Evolutionary conservation across 2,329 filamentous ascomycete genomes (phyloP), one percentile per base, ranked within the genome.

Genomic region (Aspergillus fumigatiaffinis): DNA sequence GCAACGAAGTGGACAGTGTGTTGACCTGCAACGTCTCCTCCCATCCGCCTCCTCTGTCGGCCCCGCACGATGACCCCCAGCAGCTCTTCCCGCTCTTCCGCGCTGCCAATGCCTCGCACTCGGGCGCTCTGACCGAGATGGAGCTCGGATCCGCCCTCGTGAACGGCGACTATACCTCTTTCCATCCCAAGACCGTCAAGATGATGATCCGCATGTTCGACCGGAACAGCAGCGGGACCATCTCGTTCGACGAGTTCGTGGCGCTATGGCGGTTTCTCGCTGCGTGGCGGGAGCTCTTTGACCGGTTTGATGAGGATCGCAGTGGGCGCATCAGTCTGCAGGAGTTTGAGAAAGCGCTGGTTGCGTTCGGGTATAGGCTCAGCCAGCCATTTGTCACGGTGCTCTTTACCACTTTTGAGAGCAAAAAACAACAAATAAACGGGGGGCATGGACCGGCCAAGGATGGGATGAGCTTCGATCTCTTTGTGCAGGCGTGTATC

Each of bases 131-230:
- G 50, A 92, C 89, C 2, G 92, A 96, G 76, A 82, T 82, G 52
- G 93, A 97, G 75, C 87, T 99, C 12, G 88, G 90, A 9, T 88
- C 90, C 1, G 94, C 94, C 21, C 86, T 99, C 5, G 92, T 97
- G 58, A 99, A 99, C 71, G 93, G 92, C 55, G 94, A 99, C 80
- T 97, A 91, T 85, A 91, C 91, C 1, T 85, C 91, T 4, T 99
- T 99, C 73, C 92, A 99, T 75, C 83, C 87, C 4, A 90, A 96
- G 67, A 99, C 94, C 1, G 92, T 97, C 63, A 89, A 89, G 70
- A 96, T 97, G 91, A 97, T 99, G 92, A 97, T 99, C 65, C 89
- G 92, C 71, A 97, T 99, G 94, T 99, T 99, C 77, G 93, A 97
- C 77, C 90, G 89, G 57, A 90, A 97, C 76, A 88, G 90, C 66